Percentiles rank a stretch among this genome's conserved stretches.
phyloP scores from a whole-genome alignment of 2,329 filamentous ascomycete genomes.

The Xylaria arbuscula region DNA sequence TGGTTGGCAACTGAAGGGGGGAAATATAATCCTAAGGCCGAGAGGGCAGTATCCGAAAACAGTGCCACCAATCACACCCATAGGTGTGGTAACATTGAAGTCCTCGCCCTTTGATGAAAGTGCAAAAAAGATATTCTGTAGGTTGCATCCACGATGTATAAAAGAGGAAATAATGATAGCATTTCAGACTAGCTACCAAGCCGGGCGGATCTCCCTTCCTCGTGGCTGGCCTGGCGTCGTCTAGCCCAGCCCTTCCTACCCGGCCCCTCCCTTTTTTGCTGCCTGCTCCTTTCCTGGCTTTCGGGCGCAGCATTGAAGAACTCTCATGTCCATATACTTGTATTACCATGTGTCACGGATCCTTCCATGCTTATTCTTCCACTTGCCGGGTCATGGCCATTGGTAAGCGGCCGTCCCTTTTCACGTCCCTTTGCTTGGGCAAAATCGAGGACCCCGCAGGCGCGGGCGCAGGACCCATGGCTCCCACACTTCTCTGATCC shows the following conservation, averaged over 20 bases:
- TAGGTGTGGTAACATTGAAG: constrained; percentile 29
- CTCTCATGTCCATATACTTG: background rate
- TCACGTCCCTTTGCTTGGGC: background rate
- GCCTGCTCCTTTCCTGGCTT: background rate
- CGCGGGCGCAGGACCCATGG: constrained; percentile 4
- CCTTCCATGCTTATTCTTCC: constrained; percentile 17
- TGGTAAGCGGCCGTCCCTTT: background rate
- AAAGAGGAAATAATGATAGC: background rate
- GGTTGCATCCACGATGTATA: constrained; percentile 14
- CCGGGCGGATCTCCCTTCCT: background rate
- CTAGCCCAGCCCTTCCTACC: constrained; percentile 3
- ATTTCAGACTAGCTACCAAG: background rate
- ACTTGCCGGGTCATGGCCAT: background rate
- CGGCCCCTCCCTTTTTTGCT: background rate
- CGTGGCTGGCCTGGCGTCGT: constrained; percentile 2
- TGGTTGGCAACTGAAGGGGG: constrained; percentile 15
- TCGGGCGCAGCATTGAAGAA: background rate
- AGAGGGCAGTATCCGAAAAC: constrained; percentile 4
- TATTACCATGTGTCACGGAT: background rate
- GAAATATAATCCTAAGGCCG: background rate
- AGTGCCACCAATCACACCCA: constrained; percentile 27
- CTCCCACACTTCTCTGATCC: background rate
- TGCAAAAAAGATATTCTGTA: background rate
- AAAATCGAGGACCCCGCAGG: background rate
- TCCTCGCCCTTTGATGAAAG: constrained; percentile 11